A percentile compares a stretch with the other conserved stretches of the same genome.
Evolutionary conservation across 2,329 filamentous ascomycete genomes (phyloP).

Genomic region (Dactylonectria estremocensis): DNA sequence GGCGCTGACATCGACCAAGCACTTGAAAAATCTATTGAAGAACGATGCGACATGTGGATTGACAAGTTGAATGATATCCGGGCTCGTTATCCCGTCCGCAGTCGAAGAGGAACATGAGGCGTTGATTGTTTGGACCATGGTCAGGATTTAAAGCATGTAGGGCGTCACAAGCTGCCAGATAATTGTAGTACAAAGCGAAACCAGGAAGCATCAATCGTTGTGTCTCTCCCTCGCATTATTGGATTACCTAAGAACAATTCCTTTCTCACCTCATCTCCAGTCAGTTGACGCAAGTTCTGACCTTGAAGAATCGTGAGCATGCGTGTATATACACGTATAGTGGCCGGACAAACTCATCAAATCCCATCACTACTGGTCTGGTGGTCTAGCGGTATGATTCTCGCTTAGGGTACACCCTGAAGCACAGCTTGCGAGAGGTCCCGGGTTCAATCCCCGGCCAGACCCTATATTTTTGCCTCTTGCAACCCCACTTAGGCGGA

Average conservation of each 20-base stretch:
- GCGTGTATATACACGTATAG: too few species aligned
- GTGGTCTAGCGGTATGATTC: conserved; percentile 81
- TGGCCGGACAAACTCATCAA: too few species aligned
- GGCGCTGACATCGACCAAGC: not conserved
- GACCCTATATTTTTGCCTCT: conserved; percentile 47
- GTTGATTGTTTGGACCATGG: not conserved
- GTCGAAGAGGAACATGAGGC: not conserved
- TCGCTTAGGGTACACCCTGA: conserved; percentile 73
- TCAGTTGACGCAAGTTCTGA: too few species aligned
- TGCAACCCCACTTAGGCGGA: too few species aligned
- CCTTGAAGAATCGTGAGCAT: too few species aligned
- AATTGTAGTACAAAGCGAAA: too few species aligned
- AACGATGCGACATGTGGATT: not conserved
- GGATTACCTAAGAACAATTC: too few species aligned
- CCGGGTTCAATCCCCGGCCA: conserved; percentile 64
- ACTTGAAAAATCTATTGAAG: not conserved
- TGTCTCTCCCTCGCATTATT: too few species aligned
- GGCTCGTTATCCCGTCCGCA: not conserved
- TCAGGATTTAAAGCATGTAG: not conserved
- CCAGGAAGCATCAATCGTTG: too few species aligned
- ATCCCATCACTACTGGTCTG: conserved; percentile 52
- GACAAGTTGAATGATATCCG: not conserved
- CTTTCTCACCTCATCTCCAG: too few species aligned
- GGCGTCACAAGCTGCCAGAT: too few species aligned
- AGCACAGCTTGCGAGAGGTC: conserved; percentile 60